Evolutionary conservation across 495 filamentous ascomycete genomes (phyloP).

Genomic region (Aspergillus affinis): DNA sequence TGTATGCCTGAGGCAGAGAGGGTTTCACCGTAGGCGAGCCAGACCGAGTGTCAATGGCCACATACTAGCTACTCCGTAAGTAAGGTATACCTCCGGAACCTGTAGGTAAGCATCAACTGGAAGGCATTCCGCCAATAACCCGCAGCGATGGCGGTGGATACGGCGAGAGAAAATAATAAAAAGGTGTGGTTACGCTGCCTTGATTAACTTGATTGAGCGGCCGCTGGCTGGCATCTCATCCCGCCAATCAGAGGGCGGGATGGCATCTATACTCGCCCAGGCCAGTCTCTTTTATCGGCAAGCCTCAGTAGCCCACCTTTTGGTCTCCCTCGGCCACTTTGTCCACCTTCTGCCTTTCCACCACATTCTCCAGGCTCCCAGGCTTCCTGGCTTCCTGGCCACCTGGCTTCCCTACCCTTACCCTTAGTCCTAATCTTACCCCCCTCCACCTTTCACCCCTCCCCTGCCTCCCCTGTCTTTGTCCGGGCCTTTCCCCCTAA

Average conservation of each 20-base stretch:
- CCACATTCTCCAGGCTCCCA: neutral
- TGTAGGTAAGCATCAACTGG: too few relatives aligned
- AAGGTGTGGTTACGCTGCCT: constrained; percentile 1
- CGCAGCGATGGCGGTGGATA: too few relatives aligned
- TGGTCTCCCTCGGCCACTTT: too few relatives aligned
- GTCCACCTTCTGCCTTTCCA: neutral
- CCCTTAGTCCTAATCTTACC: too few relatives aligned
- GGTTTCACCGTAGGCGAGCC: too few relatives aligned
- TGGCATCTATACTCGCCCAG: neutral
- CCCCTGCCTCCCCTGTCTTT: neutral
- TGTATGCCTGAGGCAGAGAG: too few relatives aligned
- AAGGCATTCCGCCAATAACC: too few relatives aligned
- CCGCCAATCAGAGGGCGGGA: constrained; percentile 20
- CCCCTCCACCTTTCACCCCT: too few relatives aligned
- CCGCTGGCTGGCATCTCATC: constrained; percentile 19
- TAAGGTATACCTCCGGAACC: too few relatives aligned
- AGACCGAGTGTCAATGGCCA: too few relatives aligned
- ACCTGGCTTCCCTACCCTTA: neutral
- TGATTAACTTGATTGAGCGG: neutral
- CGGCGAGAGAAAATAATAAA: neutral
- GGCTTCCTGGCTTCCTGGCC: neutral
- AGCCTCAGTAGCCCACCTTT: neutral
- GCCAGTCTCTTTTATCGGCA: neutral
- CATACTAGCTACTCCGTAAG: too few relatives aligned
- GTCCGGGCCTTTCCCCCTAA: neutral